These are phyloP conservation scores for Physcia stellaris DNA, from an alignment of 495 filamentous ascomycete genomes.

Conservation along the genomic window DNA sequence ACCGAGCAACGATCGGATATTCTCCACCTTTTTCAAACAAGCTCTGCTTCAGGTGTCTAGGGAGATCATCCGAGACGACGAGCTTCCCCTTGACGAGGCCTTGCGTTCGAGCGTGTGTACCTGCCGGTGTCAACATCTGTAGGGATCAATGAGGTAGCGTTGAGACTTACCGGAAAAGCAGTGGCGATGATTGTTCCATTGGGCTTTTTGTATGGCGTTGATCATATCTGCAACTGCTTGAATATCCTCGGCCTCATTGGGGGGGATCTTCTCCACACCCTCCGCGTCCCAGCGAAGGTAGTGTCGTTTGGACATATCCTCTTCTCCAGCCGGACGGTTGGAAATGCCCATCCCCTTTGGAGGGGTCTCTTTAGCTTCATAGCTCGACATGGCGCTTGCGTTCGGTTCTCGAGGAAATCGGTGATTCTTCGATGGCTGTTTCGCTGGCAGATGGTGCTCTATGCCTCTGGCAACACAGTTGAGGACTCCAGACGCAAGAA, in stretches of 20 bases:
- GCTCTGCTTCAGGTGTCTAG: constrained; percentile 28
- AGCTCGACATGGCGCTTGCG: too few relatives aligned
- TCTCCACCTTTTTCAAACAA: constrained; percentile 28
- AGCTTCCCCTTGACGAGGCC: constrained; percentile 32
- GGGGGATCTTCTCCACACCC: constrained; percentile 29
- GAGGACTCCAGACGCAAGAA: too few relatives aligned
- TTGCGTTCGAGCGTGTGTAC: constrained; percentile 31
- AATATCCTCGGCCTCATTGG: constrained; percentile 30
- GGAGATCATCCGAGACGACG: constrained; percentile 25
- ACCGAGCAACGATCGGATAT: constrained; percentile 24
- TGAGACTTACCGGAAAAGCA: constrained; percentile 19
- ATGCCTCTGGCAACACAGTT: too few relatives aligned
- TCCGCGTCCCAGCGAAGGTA: constrained; percentile 28
- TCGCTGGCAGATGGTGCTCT: too few relatives aligned
- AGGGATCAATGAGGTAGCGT: not conserved
- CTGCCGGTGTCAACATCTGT: constrained; percentile 1
- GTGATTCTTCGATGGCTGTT: too few relatives aligned
- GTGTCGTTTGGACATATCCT: constrained; percentile 16
- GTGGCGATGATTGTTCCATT: constrained; percentile 32
- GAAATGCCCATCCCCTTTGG: constrained; percentile 6
- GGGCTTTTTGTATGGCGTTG: constrained; percentile 32
- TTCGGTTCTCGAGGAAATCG: too few relatives aligned
- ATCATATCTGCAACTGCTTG: constrained; percentile 31
- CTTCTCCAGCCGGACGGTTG: constrained; percentile 3
- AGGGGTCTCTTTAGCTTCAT: too few relatives aligned